Conservation (phyloP, 192 early-diverging fungal genomes). For the Backusella sp. region DNA sequence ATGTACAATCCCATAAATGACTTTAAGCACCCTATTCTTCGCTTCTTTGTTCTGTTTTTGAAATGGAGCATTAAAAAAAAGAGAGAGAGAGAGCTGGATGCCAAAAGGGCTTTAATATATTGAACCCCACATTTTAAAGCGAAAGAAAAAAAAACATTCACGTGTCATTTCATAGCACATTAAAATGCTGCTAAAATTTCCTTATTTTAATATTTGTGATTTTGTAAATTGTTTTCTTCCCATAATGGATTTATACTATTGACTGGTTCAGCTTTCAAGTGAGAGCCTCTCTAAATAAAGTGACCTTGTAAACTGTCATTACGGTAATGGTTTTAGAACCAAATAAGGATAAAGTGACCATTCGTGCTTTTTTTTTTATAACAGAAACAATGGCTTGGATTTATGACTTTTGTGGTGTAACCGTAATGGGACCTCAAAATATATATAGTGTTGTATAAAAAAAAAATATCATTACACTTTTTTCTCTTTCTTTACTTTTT, state of each 20-base stretch:
- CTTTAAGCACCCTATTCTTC: too few relatives aligned
- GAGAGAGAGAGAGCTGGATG: too few relatives aligned
- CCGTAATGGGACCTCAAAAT: neutral
- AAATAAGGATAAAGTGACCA: neutral
- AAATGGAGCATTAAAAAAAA: too few relatives aligned
- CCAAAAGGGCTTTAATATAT: neutral
- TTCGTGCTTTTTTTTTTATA: neutral
- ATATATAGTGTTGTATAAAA: neutral
- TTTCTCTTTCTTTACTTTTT: neutral
- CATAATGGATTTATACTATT: neutral
- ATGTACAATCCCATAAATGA: too few relatives aligned
- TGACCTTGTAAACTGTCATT: neutral
- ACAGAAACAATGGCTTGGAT: neutral
- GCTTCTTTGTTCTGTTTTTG: too few relatives aligned
- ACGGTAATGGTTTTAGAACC: neutral
- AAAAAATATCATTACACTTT: neutral
- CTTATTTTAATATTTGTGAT: neutral
- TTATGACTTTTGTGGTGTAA: conserved; percentile 3
- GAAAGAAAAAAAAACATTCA: neutral
- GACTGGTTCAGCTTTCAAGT: neutral
- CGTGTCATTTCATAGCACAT: neutral
- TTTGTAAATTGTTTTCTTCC: conserved; percentile 4
- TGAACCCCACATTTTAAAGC: neutral
- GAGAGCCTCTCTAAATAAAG: neutral
- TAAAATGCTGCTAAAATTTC: neutral